These are phyloP conservation scores for Calocybe gambosa DNA, from an alignment of 1,284 basidiomycete genomes.

Conservation along the genomic window DNA sequence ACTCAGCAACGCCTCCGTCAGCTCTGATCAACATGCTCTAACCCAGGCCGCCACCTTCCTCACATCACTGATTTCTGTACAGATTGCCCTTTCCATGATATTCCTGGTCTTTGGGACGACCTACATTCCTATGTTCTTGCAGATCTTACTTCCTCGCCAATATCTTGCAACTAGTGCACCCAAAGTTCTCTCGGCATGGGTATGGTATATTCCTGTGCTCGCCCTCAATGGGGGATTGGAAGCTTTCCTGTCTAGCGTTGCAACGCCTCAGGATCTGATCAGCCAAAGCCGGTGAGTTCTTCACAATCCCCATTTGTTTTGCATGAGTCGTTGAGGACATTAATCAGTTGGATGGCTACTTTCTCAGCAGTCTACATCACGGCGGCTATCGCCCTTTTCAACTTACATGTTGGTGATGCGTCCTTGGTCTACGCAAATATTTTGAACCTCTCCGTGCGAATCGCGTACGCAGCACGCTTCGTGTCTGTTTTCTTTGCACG, in stretches of 20 bases:
- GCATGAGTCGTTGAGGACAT: background rate
- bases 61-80: constrained; percentile 58
- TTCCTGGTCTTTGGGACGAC: constrained; percentile 69
- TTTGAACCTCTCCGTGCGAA: constrained; percentile 54
- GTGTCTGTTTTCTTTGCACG: constrained; percentile 29
- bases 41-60: constrained; percentile 37
- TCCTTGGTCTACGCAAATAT: constrained; percentile 76
- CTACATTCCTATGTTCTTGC: constrained; percentile 65
- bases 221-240: constrained; percentile 87
- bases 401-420: constrained; percentile 51
- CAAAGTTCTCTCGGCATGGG: constrained; percentile 67
- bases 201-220: constrained; percentile 82
- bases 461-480: constrained; percentile 43
- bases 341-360: constrained; percentile 53
- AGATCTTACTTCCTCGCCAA: constrained; percentile 65
- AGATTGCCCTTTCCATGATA: constrained; percentile 65
- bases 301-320: constrained; percentile 4
- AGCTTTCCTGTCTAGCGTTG: constrained; percentile 80
- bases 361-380: constrained; percentile 60
- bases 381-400: constrained; percentile 46
- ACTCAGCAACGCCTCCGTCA: constrained; percentile 27
- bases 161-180: constrained; percentile 74
- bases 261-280: constrained; percentile 56
- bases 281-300: constrained; percentile 52
- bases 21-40: constrained; percentile 18